phyloP scores from a whole-genome alignment of 305 asterid species.

The Euphrasia arctica region DNA sequence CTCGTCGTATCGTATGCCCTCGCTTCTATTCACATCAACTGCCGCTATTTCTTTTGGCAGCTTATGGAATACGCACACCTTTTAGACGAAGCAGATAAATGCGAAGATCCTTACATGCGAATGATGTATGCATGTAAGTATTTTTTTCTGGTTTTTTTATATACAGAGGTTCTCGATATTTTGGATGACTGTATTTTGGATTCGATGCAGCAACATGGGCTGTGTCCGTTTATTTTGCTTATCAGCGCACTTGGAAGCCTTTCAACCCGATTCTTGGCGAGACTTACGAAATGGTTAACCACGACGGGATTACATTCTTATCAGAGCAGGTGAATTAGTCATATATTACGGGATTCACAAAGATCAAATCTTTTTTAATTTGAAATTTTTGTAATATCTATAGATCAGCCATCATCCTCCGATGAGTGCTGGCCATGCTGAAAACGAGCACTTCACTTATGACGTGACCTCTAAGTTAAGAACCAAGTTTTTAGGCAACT shows the following conservation, averaged over 20 bases:
- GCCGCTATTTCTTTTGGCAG: constrained; percentile 42
- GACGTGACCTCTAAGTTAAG: constrained; percentile 76
- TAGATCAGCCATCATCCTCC: constrained; percentile 93
- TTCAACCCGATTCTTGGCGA: constrained; percentile 89
- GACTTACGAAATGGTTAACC: constrained; percentile 80
- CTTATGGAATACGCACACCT: constrained; percentile 75
- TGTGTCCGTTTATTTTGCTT: constrained; percentile 69
- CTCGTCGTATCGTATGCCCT: neutral
- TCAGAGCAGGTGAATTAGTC: constrained; percentile 65
- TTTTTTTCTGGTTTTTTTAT: constrained; percentile 16
- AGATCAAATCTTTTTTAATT: neutral
- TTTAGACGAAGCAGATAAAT: constrained; percentile 70
- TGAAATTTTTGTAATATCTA: constrained; percentile 20
- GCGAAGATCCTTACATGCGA: constrained; percentile 80
- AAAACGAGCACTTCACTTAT: constrained; percentile 70
- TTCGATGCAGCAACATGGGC: constrained; percentile 72
- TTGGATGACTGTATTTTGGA: constrained; percentile 5
- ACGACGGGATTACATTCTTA: constrained; percentile 62
- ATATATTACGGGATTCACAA: neutral
- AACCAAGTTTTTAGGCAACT: constrained; percentile 76
- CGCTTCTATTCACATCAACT: constrained; percentile 15
- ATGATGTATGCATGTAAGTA: constrained; percentile 64
- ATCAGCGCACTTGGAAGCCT: constrained; percentile 87
- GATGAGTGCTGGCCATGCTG: constrained; percentile 91
- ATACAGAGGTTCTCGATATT: neutral